Evolutionary conservation across 768 basidiomycete genomes (phyloP), one percentile per base, ranked within the genome.

Genomic region (Lanmaoa rubissima): DNA sequence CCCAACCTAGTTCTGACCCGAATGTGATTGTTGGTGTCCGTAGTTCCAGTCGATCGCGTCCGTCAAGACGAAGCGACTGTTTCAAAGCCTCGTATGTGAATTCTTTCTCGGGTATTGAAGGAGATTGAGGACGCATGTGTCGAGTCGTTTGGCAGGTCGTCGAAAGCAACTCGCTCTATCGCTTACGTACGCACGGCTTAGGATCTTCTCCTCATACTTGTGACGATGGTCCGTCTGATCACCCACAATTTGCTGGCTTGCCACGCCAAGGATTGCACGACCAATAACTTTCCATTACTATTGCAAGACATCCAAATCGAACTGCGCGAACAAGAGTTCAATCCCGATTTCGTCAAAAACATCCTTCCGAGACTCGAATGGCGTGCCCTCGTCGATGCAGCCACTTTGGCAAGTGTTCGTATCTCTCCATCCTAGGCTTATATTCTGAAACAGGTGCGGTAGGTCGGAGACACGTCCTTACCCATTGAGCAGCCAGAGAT

Each of bases 161-260:
- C n/a, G n/a, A n/a, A n/a, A n/a, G n/a, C n/a, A n/a, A n/a, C n/a
- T n/a, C n/a, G n/a, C n/a, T n/a, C 12, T 1, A 14, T 24, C 4
- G 58, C 53, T 57, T 63, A 66, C 58, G 52, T 65, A 61, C 34
- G 14, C 51, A 34, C n/a, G 2, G 1, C n/a, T 28, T 5, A 50
- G 24, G 34, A 35, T 12, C 26, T 28, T 21, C 21, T 47, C 21
- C n/a, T 40, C 16, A 17, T 35, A 54, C 48, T 2, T 24, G 21
- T 24, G 3, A 24, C 34, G 21, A 94, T 94, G 93, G 93, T 97
- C 65, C 88, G 94, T 49, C 79, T 97, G 13, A 91, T 98, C 70
- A 96, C 95, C 0, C 95, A 98, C 75, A 97, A 98, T 71, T 81
- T 97, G 32, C 86, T 97, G 7, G 88, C 93, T 11, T 98, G 96